Evolutionary conservation across 768 basidiomycete species (phyloP), one percentile per base, ranked within the genome.

Genomic region (Boletellus sp.): DNA sequence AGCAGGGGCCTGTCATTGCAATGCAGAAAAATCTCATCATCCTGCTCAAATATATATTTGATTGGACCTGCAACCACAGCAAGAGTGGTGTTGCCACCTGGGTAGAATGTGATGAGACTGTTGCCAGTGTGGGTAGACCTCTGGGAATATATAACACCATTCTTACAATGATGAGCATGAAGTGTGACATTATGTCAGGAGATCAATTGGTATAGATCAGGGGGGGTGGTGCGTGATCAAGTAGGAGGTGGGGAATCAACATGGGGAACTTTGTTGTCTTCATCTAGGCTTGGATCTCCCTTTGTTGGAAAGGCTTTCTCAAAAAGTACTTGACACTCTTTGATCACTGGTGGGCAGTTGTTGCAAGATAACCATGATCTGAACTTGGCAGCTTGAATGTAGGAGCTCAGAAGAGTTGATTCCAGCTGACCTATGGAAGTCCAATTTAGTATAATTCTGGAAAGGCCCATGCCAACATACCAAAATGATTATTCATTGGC

Each of bases 291-390:
- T n/a, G n/a, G 36, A 17, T 42, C 26, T 28, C 4, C 9, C 3
- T 42, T 12, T 16, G 34, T 17, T n/a, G n/a, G n/a, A 19, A 46
- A 47, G 52, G 59, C 68, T 4, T 44, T 52, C 2, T 12, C 0
- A 38, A 52, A 48, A 3, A 52, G 47, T 28, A 6, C 9, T 31
- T 40, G 23, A 15, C 37, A 47, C 32, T 44, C 47, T 38, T 34
- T 34, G 22, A 52, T 45, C 10, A 35, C 20, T 1, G 19, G 31
- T 17, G 28, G 42, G 16, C 42, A 42, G n/a, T 32, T 7, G 17
- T 32, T 10, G 4, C 12, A 5, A 15, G 28, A 11, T 11, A 42
- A 32, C 19, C 42, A 42, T 37, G 24, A 1, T 13, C 35, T 47
- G 13, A 54, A 17, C 12, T n/a, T n/a, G 16, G 17, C 12, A 54